A percentile compares a stretch with the other conserved stretches of the same genome.
Conservation (phyloP, 345 rosid species). For the Litchi chinensis region DNA sequence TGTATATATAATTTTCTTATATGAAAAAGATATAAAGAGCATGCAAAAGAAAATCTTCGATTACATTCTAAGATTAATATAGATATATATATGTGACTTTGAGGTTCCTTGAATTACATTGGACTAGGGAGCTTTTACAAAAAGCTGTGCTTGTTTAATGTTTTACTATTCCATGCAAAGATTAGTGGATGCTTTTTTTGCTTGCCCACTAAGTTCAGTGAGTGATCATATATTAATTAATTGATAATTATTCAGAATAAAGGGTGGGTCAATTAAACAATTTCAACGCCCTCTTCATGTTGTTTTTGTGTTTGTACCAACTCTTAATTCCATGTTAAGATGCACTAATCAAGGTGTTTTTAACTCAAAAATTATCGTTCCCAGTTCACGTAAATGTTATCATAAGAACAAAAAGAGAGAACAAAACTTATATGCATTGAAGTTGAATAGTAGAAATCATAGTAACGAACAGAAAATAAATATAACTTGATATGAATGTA, state of each 20-base stretch:
- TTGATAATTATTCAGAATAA: background rate
- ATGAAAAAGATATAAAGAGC: background rate
- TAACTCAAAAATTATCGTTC: too few relatives aligned
- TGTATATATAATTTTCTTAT: too few relatives aligned
- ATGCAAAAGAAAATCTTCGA: constrained; percentile 19
- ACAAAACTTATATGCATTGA: too few relatives aligned
- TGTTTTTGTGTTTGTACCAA: too few relatives aligned
- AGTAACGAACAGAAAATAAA: too few relatives aligned
- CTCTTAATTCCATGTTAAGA: background rate
- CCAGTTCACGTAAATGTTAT: too few relatives aligned
- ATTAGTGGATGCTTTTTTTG: constrained; percentile 24
- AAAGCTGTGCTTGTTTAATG: constrained; percentile 29
- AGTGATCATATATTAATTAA: background rate
- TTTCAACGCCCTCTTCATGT: background rate
- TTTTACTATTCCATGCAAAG: constrained; percentile 20
- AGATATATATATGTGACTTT: constrained; percentile 10
- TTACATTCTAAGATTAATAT: constrained; percentile 5
- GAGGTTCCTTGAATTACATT: constrained; percentile 24
- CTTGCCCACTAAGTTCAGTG: background rate
- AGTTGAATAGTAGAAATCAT: too few relatives aligned
- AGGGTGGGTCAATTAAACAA: background rate
- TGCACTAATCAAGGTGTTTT: background rate
- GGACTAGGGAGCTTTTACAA: constrained; percentile 22
- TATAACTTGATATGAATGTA: too few relatives aligned
- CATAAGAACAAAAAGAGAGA: background rate